Base-by-base conservation (phyloP, 768 basidiomycete genomes). In the Leucocoprinus leucothites region DNA sequence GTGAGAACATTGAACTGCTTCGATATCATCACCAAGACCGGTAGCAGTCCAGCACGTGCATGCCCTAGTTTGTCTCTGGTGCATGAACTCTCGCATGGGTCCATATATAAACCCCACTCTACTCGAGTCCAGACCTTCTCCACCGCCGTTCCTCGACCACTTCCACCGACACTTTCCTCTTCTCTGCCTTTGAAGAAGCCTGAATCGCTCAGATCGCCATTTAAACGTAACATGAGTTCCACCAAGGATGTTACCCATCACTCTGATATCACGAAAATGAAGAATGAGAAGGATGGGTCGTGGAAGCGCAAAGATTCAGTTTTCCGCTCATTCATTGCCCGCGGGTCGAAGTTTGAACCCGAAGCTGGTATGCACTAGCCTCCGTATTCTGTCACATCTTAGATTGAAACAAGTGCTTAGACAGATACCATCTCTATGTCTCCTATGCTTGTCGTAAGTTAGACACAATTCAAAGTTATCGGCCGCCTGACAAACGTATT, bases 381-480 rank as follows among this genome's bases (percentile, higher is more conserved):
- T 3, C 45, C 25, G 25, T 11, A 13, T 18, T 21, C 16, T 13
- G 4, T 14, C 25, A 16, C 31, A 3, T 3, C 13, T 48, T 16
- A 48, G 36, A 2, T 13, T 38, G 38, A 38, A 8, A 9, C 16
- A n/a, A 38, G 4, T 13, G 9, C 3, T 11, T 28, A 93, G 93
- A 85, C 57, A 86, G 95, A 43, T 98, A 98, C 67, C 90, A 91
- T 61, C 89, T 96, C 61, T 96, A 91, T 63, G 90, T 97, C 56
- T 89, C 89, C 3, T 84, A 85, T 59, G 84, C 88, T 1, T 98
- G 94, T 63, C 94, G 89, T 91, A 59, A 67, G 87, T 62, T 19
- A 14, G 19, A 28, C 28, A 4, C 11, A 25, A 26, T 26, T 41
- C 19, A 22, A n/a, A 45, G 48, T 47, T 41, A 41, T 42, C 28